phyloP scores from a whole-genome alignment of 257 asterid genomes.

The Solanum virginianum region DNA sequence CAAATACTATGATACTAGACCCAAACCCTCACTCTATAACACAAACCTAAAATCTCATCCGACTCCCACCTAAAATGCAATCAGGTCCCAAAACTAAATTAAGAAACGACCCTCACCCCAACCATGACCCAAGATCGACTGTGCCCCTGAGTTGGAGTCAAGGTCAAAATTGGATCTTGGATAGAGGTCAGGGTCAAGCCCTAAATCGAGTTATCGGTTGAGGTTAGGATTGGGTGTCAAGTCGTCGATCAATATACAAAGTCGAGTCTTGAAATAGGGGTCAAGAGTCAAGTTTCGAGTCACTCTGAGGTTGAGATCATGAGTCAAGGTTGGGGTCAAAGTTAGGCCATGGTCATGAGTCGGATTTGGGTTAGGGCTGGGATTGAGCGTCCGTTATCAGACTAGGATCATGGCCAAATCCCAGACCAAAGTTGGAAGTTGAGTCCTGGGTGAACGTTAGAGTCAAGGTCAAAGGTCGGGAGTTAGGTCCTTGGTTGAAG shows the following conservation, averaged over 20 bases:
- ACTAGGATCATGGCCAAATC: no score
- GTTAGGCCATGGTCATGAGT: background rate
- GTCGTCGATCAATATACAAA: no score
- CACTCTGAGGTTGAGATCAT: background rate
- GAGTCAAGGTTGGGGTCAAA: background rate
- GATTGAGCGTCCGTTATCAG: no score
- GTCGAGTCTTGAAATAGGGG: background rate
- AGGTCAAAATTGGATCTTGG: background rate
- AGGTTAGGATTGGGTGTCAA: no score
- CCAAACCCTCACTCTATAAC: background rate
- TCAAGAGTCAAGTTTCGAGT: background rate
- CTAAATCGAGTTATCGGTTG: no score
- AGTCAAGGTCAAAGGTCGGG: background rate
- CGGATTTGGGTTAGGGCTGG: no score
- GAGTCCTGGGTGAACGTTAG: background rate
- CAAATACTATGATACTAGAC: background rate
- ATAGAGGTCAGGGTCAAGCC: no score
- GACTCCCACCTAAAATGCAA: background rate
- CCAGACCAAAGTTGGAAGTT: fast-evolving
- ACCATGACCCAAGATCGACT: background rate
- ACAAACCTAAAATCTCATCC: background rate
- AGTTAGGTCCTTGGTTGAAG: background rate
- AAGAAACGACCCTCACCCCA: background rate
- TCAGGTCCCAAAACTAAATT: background rate
- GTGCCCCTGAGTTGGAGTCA: background rate